Evolutionary conservation across 306 rosid species (phyloP), one percentile per base, ranked within the genome.

Genomic region (Vachellia pachyceras): DNA sequence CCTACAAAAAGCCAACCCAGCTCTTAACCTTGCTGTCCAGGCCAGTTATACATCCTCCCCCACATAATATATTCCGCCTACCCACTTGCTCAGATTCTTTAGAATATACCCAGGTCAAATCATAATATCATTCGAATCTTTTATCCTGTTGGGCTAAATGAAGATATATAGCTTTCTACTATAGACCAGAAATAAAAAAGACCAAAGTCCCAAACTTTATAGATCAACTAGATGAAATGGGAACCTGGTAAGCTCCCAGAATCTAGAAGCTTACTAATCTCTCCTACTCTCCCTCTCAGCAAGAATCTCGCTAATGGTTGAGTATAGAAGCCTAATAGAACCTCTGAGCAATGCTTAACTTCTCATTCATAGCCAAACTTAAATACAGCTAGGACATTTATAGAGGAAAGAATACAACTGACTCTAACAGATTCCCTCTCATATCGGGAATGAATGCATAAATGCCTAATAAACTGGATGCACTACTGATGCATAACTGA

Each of bases 61-160:
- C 65, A 23, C 12, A 57, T 5, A 14, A 57, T 57, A 57, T 22
- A 10, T 10, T 23, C 23, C 29, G 10, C 65, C 4, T 57, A 10
- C 35, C 23, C 36, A 14, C 6, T 36, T 10, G 36, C 65, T 22
- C 11, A 9, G 11, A 57, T 20, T 7, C 25, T 57, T 22, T 57
- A 20, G 12, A 57, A n/a, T 20, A 58, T 58, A 58, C 13, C 65
- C 65, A 10, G 36, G 15, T 14, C 23, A 79, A 54, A 79, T 22
- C 69, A 9, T 71, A 78, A 61, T 25, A 76, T 47, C 66, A 47
- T 65, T 10, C 20, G 65, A 37, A 55, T 36, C 42, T 33, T 18
- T 13, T 50, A 23, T 49, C 45, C 29, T 45, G 22, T 58, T 35
- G 14, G 6, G 65, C 15, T 20, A 58, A 58, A 58, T 9, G 6